These are phyloP conservation scores for Hamamelis virginiana DNA, from an alignment of 164 flowering plant species.

Conservation along the genomic window DNA sequence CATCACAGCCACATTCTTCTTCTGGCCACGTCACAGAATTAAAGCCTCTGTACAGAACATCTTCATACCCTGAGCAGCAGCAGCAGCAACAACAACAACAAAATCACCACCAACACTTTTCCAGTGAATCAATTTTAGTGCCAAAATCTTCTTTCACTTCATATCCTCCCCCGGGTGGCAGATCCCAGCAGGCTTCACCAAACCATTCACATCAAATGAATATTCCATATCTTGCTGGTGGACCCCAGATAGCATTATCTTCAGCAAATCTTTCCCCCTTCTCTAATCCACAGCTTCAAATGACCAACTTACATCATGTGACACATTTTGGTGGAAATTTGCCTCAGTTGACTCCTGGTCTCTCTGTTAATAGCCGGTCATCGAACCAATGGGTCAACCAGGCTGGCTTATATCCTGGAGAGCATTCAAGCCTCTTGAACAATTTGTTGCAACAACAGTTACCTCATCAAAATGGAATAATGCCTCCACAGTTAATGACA, in stretches of 20 bases:
- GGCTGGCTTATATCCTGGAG: conserved; percentile 35
- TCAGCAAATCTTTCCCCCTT: conserved; percentile 46
- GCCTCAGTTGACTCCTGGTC: conserved; percentile 37
- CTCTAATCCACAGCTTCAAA: conserved; percentile 35
- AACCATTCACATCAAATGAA: conserved; percentile 38
- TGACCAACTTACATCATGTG: conserved; percentile 41
- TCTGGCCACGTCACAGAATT: conserved; percentile 31
- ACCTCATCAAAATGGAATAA: conserved; percentile 52
- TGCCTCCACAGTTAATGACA: conserved; percentile 41
- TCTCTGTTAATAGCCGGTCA: conserved; percentile 30
- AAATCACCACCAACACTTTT: conserved; percentile 32
- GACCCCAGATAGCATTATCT: conserved; percentile 49
- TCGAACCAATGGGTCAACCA: conserved; percentile 52
- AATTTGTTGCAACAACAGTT: conserved; percentile 50
- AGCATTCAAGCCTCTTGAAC: conserved; percentile 35
- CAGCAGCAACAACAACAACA: conserved; percentile 25
- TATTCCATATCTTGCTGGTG: conserved; percentile 40
- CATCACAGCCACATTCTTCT: conserved; percentile 55
- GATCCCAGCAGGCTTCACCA: conserved; percentile 57
- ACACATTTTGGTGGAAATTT: conserved; percentile 44
- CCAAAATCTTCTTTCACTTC: conserved; percentile 68
- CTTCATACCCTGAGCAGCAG: conserved; percentile 62
- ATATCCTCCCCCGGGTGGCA: conserved; percentile 75
- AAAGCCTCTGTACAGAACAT: conserved; percentile 48
- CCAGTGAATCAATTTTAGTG: conserved; percentile 53